These are phyloP conservation scores for Neofusicoccum umdonicola DNA, from an alignment of 2,329 filamentous ascomycete species.

Conservation along the genomic window DNA sequence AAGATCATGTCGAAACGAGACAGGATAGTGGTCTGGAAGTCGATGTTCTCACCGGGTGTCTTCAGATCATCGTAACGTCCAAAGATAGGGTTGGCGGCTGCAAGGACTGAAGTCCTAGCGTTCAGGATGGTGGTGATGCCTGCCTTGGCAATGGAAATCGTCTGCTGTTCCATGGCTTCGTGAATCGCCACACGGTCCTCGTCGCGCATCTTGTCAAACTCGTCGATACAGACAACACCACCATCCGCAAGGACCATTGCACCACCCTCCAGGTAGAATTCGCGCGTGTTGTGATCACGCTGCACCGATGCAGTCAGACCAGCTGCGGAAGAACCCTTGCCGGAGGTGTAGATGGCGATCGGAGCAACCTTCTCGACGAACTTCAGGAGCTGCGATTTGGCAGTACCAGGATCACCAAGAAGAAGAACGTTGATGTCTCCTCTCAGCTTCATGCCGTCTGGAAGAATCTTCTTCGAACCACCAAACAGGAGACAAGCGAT, in stretches of 20 bases:
- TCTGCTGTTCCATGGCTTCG: slow-evolving; percentile 99
- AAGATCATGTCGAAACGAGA: slow-evolving; percentile 99
- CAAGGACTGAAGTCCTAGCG: slow-evolving; percentile 88
- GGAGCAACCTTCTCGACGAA: slow-evolving; percentile 98
- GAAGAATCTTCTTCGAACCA: slow-evolving; percentile 95
- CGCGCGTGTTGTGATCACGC: slow-evolving; percentile 88
- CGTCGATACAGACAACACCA: slow-evolving; percentile 90
- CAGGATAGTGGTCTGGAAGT: slow-evolving; percentile 97
- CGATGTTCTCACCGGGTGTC: slow-evolving; percentile 95
- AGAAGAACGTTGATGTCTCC: slow-evolving; percentile 98
- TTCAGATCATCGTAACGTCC: slow-evolving; percentile 98
- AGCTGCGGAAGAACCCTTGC: slow-evolving; percentile 93
- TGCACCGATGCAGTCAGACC: slow-evolving; percentile 96
- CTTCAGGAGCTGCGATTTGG: slow-evolving; percentile 96
- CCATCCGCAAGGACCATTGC: slow-evolving; percentile 92
- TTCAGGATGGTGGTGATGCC: slow-evolving; percentile 98
- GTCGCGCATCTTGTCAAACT: slow-evolving; percentile 99
- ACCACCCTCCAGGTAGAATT: slow-evolving; percentile 97
- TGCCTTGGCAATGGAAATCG: slow-evolving; percentile 97
- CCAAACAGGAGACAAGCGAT: slow-evolving; percentile 92
- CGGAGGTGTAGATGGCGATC: slow-evolving; percentile 93
- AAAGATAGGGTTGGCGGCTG: slow-evolving; percentile 95
- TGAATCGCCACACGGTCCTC: slow-evolving; percentile 97
- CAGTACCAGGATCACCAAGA: slow-evolving; percentile 93
- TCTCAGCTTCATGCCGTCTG: slow-evolving; percentile 95